Evolutionary conservation across 768 basidiomycete species (phyloP).

Genomic region (Boletus sensibilis): DNA sequence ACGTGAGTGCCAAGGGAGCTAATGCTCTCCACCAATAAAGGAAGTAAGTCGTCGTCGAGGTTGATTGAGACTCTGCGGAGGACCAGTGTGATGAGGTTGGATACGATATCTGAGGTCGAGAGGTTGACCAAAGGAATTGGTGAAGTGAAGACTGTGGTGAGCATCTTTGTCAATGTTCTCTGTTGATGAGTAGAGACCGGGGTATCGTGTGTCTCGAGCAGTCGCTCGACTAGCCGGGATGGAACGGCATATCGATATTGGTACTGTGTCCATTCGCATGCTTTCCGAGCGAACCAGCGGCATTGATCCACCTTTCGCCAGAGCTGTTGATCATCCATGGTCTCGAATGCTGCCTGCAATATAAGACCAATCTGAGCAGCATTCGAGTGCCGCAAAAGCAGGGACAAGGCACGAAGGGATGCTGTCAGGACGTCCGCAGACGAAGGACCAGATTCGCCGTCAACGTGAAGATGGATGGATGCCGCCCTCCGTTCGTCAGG

Average conservation of each 20-base stretch:
- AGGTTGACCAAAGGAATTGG: slow-evolving; percentile 83
- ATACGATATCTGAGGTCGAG: slow-evolving; percentile 85
- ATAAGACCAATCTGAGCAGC: slow-evolving; percentile 70
- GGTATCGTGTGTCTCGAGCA: slow-evolving; percentile 61
- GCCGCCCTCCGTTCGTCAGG: slow-evolving; percentile 79
- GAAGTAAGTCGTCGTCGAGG: slow-evolving; percentile 62
- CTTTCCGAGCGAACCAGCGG: slow-evolving; percentile 76
- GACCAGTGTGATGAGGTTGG: slow-evolving; percentile 71
- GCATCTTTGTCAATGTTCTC: slow-evolving; percentile 68
- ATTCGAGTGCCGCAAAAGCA: slow-evolving; percentile 73
- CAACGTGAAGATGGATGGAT: slow-evolving; percentile 84
- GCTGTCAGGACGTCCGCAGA: slow-evolving; percentile 71
- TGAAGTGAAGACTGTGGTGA: slow-evolving; percentile 79
- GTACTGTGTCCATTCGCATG: slow-evolving; percentile 87
- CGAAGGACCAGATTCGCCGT: slow-evolving; percentile 84
- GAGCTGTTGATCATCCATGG: slow-evolving; percentile 55
- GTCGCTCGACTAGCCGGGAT: slow-evolving; percentile 75
- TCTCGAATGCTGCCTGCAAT: slow-evolving; percentile 70
- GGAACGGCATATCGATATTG: slow-evolving; percentile 92
- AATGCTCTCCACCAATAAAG: slow-evolving; percentile 70
- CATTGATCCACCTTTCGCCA: slow-evolving; percentile 75
- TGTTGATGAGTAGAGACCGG: slow-evolving; percentile 49
- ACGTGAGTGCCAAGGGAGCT: slow-evolving; percentile 85
- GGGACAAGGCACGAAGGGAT: slow-evolving; percentile 66
- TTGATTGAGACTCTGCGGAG: slow-evolving; percentile 66